Conservation (phyloP, 345 rosid genomes). For the Bruguiera sexangula region DNA sequence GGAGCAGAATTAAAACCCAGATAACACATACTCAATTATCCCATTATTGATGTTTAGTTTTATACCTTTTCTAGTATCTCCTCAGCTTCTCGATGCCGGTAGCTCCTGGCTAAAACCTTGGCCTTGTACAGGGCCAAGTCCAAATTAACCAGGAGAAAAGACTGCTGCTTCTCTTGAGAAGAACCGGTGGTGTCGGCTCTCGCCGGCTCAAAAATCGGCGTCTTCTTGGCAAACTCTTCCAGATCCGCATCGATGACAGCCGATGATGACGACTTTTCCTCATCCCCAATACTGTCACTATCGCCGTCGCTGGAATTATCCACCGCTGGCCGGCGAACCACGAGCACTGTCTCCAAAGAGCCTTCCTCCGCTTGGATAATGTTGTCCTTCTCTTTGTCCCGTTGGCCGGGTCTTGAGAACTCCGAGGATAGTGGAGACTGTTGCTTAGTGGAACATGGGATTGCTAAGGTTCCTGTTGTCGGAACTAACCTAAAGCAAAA, state of each 20-base stretch:
- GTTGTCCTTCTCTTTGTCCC: not conserved
- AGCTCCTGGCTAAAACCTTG: slow-evolving; percentile 55
- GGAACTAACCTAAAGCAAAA: slow-evolving; percentile 19
- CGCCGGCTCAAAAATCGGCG: slow-evolving; percentile 87
- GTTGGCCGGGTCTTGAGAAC: slow-evolving; percentile 4
- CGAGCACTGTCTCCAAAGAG: slow-evolving; percentile 34
- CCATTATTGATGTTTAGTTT: not conserved
- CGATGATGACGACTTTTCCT: slow-evolving; percentile 38
- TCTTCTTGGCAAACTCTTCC: slow-evolving; percentile 65
- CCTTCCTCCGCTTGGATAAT: slow-evolving; percentile 12
- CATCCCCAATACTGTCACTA: slow-evolving; percentile 13
- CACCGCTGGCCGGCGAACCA: slow-evolving; percentile 67
- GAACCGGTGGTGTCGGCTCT: slow-evolving; percentile 35
- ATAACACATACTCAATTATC: not conserved
- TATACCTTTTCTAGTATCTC: slow-evolving; percentile 71
- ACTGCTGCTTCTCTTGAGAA: slow-evolving; percentile 51
- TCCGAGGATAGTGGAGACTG: slow-evolving; percentile 16
- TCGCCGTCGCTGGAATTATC: slow-evolving; percentile 43
- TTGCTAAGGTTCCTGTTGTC: slow-evolving; percentile 26
- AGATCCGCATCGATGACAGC: slow-evolving; percentile 57
- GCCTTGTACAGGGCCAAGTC: slow-evolving; percentile 86
- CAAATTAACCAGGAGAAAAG: slow-evolving; percentile 54
- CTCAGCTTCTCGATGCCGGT: slow-evolving; percentile 57
- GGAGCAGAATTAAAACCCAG: too few relatives aligned
- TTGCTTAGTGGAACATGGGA: slow-evolving; percentile 21